Conservation (phyloP, 2,329 filamentous ascomycete species). For the Colletotrichum sp. region DNA sequence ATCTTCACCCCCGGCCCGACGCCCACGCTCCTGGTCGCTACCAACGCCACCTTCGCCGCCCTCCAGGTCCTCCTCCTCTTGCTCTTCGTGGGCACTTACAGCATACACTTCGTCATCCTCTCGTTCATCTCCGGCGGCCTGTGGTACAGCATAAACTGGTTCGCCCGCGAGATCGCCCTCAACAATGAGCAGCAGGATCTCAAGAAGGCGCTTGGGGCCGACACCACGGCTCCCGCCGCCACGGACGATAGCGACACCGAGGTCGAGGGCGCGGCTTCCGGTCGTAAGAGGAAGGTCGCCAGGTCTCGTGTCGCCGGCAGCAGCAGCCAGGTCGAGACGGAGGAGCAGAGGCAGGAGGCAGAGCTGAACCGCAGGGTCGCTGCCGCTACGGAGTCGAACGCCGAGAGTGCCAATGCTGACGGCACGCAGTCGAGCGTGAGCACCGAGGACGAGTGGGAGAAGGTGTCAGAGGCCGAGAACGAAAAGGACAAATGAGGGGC, state of each 20-base stretch:
- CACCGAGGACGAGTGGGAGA: conserved; percentile 98
- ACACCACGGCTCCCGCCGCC: conserved; percentile 33
- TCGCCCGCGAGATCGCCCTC: conserved; percentile 69
- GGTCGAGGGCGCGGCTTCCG: conserved; percentile 38
- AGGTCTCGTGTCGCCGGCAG: conserved; percentile 23
- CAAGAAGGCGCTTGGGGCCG: conserved; percentile 37
- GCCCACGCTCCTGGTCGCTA: conserved; percentile 84
- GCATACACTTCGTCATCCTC: conserved; percentile 86
- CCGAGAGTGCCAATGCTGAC: conserved; percentile 31
- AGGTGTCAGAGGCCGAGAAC: conserved; percentile 77
- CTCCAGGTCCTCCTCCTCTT: conserved; percentile 80
- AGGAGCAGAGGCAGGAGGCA: conserved; percentile 38
- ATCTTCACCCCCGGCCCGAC: conserved; percentile 94
- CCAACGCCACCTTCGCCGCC: conserved; percentile 85
- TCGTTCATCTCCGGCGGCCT: conserved; percentile 80
- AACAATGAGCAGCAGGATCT: conserved; percentile 46
- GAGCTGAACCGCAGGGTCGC: conserved; percentile 54
- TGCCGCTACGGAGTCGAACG: conserved; percentile 43
- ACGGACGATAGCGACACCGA: conserved; percentile 56
- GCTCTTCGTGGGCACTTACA: conserved; percentile 82
- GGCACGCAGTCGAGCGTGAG: conserved; percentile 66
- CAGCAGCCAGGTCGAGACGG: conserved; percentile 49
- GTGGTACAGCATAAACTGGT: conserved; percentile 98
- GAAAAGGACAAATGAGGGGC: conserved; percentile 57
- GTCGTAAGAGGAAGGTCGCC: neutral